Conservation (phyloP, 176 grass and related monocot genomes). For the Carex parvula region DNA sequence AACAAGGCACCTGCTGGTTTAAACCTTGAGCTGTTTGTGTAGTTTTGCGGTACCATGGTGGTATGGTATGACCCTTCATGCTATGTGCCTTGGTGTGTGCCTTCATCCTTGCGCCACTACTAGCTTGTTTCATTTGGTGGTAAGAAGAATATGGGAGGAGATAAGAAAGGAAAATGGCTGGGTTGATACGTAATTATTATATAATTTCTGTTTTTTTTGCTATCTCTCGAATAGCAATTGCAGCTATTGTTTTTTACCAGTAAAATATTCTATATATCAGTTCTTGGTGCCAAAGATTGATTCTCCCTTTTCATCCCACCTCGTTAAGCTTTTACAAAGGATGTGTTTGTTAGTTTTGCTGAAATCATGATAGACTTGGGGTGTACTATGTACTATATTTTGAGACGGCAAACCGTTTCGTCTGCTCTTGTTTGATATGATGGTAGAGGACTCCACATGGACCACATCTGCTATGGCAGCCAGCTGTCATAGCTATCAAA, state of each 20-base stretch:
- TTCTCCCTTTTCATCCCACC: not conserved
- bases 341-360: not conserved
- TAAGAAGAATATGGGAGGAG: not conserved
- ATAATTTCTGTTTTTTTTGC: not conserved
- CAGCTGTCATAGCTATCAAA: not conserved
- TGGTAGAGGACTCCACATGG: too few species aligned
- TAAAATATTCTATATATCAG: not conserved
- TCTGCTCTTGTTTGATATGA: not conserved
- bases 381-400: not conserved
- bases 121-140: not conserved
- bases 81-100: not conserved
- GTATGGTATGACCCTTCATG: conserved; percentile 19
- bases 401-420: not conserved
- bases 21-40: not conserved
- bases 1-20: not conserved
- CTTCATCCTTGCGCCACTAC: conserved; percentile 4
- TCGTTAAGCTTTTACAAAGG: not conserved
- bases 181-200: not conserved
- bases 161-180: not conserved
- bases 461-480: too few species aligned
- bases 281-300: not conserved
- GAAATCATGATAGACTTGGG: not conserved
- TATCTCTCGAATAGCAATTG: not conserved
- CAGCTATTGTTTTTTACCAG: not conserved
- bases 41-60: not conserved